phyloP scores from a whole-genome alignment of 2,329 filamentous ascomycete genomes.

The Neurospora sp. region DNA sequence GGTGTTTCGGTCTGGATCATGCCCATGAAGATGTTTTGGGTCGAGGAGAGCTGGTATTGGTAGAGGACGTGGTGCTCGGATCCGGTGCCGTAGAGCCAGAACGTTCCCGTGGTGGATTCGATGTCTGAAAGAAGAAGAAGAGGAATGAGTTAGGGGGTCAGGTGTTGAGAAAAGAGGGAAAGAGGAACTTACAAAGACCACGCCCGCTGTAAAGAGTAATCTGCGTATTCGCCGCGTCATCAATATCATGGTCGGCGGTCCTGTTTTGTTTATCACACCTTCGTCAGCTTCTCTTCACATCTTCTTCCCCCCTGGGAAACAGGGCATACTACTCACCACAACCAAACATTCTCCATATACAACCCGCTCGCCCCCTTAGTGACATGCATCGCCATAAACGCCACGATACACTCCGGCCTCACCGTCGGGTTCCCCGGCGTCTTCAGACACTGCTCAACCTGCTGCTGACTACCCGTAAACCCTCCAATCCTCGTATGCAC shows the following conservation, averaged over 20 bases:
- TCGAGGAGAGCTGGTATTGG: constrained; percentile 55
- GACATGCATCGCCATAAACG: constrained; percentile 32
- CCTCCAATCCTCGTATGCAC: constrained; percentile 67
- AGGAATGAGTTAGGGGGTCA: not conserved
- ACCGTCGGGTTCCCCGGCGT: constrained; percentile 22
- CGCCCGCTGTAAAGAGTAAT: constrained; percentile 42
- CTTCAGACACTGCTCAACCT: constrained; percentile 57
- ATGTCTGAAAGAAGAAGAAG: constrained; percentile 21
- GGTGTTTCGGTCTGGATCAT: constrained; percentile 61
- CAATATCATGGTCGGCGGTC: constrained; percentile 26
- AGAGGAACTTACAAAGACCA: constrained; percentile 26
- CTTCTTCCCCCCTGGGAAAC: too few species aligned
- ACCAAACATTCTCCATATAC: constrained; percentile 39
- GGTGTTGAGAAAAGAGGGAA: not conserved
- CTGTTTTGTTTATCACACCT: not conserved
- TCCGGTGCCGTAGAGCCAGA: constrained; percentile 56
- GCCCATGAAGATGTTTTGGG: constrained; percentile 52
- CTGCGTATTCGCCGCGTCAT: constrained; percentile 30
- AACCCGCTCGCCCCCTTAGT: constrained; percentile 24
- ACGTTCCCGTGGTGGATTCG: constrained; percentile 31
- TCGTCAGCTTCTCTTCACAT: not conserved
- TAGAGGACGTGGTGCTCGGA: constrained; percentile 57
- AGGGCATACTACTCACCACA: constrained; percentile 21
- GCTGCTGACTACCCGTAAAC: constrained; percentile 55
- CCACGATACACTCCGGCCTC: constrained; percentile 24